phyloP scores from a whole-genome alignment of 2,329 filamentous ascomycete genomes.

The Phaeosphaeriaceae sp. region DNA sequence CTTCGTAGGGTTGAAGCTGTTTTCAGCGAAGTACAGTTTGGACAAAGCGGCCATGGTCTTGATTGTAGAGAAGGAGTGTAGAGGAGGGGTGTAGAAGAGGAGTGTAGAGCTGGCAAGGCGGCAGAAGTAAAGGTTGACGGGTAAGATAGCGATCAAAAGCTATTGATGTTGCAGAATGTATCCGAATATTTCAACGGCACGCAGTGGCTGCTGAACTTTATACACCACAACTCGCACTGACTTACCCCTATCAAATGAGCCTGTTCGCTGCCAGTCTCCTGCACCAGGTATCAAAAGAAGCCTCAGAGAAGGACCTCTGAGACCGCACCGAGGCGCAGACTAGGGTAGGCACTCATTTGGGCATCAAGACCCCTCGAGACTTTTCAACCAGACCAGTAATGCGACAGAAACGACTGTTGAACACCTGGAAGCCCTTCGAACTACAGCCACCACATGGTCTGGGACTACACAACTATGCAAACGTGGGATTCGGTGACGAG shows the following conservation, averaged over 20 bases:
- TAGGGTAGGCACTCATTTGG: neutral
- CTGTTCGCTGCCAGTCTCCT: neutral
- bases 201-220: neutral
- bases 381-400: neutral
- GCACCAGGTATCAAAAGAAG: neutral
- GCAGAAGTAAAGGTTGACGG: neutral
- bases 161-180: neutral
- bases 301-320: conserved; percentile 1
- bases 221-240: neutral
- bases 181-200: neutral
- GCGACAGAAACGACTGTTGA: neutral
- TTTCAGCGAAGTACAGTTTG: neutral
- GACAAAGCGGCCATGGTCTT: neutral
- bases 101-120: neutral
- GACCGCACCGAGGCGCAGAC: neutral
- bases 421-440: neutral
- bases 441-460: neutral
- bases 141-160: neutral
- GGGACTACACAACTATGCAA: neutral
- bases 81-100: neutral
- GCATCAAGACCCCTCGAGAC: neutral
- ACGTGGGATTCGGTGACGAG: neutral
- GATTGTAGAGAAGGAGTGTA: too few species aligned
- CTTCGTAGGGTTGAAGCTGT: neutral
- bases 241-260: neutral